These are phyloP conservation scores for Cadophora sp. DNA, from an alignment of 2,329 filamentous ascomycete species.

Conservation along the genomic window DNA sequence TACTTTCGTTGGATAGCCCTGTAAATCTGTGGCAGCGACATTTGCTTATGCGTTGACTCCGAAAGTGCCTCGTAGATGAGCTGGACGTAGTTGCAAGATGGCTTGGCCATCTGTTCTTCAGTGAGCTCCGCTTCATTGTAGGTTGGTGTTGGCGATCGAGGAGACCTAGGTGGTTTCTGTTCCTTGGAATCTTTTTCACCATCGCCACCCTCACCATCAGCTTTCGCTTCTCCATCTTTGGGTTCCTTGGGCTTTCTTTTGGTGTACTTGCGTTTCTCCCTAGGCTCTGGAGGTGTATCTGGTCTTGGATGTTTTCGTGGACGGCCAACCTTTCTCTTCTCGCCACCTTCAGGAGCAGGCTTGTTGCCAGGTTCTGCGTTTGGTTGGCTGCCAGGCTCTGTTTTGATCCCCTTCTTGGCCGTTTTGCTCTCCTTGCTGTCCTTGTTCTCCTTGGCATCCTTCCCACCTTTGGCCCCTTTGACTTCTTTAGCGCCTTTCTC, in stretches of 20 bases:
- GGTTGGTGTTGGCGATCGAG: conserved; percentile 58
- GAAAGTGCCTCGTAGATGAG: conserved; percentile 63
- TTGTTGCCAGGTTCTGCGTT: conserved; percentile 2
- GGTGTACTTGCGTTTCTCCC: conserved; percentile 72
- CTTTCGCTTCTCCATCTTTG: conserved; percentile 52
- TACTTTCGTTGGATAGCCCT: conserved; percentile 62
- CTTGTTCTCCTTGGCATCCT: conserved; percentile 13
- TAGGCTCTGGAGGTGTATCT: conserved; percentile 58
- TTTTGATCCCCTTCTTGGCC: conserved; percentile 54
- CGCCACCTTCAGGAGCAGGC: conserved; percentile 43
- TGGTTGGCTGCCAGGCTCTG: conserved; percentile 6
- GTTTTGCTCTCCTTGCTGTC: conserved; percentile 60
- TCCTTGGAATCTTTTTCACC: conserved; percentile 67
- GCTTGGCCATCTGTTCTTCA: conserved; percentile 76
- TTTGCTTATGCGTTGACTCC: conserved; percentile 53
- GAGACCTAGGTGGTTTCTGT: conserved; percentile 50
- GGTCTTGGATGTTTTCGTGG: conserved; percentile 68
- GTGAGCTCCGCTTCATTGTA: conserved; percentile 64
- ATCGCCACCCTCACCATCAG: conserved; percentile 59
- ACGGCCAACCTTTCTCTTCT: conserved; percentile 70
- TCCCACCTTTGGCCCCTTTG: too few species aligned
- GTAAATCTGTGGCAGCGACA: conserved; percentile 67
- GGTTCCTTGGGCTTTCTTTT: conserved; percentile 62
- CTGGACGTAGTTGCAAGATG: conserved; percentile 61
- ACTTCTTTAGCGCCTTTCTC: conserved; percentile 59